These are phyloP conservation scores for Acorus gramineus DNA, from an alignment of 106 monocot species.

Conservation along the genomic window DNA sequence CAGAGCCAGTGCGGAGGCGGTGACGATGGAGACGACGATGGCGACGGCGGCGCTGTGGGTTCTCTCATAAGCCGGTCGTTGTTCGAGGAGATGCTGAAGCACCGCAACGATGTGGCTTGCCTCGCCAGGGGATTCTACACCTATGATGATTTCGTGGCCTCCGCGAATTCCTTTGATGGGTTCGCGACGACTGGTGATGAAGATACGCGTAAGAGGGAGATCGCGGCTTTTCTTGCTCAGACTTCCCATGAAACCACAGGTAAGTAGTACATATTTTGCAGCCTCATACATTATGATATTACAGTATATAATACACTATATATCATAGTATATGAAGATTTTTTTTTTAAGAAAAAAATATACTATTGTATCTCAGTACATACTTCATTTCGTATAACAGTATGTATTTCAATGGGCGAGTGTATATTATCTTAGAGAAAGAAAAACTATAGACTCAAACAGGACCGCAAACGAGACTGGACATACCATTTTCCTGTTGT, in stretches of 20 bases:
- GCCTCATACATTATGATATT: no score
- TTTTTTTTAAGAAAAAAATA: no score
- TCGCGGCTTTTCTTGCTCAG: slow-evolving; percentile 20
- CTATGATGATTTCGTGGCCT: slow-evolving; percentile 14
- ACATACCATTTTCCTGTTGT: not conserved
- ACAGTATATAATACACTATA: no score
- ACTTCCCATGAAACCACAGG: slow-evolving; percentile 20
- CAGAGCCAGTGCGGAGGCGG: no score
- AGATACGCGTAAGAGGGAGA: slow-evolving; percentile 14
- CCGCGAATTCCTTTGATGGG: slow-evolving; percentile 10
- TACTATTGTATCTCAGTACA: no score
- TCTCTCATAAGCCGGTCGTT: slow-evolving; percentile 12
- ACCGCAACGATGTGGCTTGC: slow-evolving; percentile 14
- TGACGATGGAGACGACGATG: no score
- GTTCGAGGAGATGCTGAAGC: slow-evolving; percentile 11
- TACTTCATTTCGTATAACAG: no score
- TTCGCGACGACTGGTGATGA: slow-evolving; percentile 15
- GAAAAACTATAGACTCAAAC: not conserved
- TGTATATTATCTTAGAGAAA: no score
- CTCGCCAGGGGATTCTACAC: slow-evolving; percentile 20
- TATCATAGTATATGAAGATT: no score
- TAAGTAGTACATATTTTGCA: not conserved
- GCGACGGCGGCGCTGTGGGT: slow-evolving; percentile 1
- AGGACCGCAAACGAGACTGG: not conserved
- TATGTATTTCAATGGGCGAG: no score